A percentile compares a stretch with the other conserved stretches of the same genome.
These are phyloP conservation scores for Ustilago curta DNA, from an alignment of 1,284 basidiomycete genomes.

Conservation along the genomic window DNA sequence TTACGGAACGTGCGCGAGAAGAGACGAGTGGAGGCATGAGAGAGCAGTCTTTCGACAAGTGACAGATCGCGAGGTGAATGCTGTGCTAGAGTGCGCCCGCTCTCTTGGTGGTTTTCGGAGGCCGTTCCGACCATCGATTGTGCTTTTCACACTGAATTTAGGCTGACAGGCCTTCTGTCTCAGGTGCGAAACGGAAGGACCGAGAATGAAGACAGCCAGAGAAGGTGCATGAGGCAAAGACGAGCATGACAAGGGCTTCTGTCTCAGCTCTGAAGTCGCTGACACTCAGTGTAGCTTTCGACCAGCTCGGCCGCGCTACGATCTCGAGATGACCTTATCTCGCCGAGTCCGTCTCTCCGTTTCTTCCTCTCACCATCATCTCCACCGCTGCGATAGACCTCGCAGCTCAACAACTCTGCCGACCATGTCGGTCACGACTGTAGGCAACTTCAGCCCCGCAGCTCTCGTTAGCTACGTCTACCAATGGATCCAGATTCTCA, in stretches of 20 bases:
- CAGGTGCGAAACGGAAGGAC: neutral
- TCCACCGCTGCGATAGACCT: neutral
- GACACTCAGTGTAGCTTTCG: too few relatives aligned
- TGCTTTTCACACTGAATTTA: neutral
- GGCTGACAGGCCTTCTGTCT: neutral
- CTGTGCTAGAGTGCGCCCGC: neutral
- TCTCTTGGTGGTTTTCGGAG: neutral
- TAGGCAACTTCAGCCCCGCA: conserved; percentile 22
- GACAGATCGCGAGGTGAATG: conserved; percentile 3
- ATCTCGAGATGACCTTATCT: too few relatives aligned
- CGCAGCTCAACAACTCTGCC: neutral
- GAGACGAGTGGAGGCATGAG: conserved; percentile 21
- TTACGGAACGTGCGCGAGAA: conserved; percentile 14
- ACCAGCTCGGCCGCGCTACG: too few relatives aligned
- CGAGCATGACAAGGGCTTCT: too few relatives aligned
- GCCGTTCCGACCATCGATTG: conserved; percentile 6
- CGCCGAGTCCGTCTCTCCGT: neutral
- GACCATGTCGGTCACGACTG: conserved; percentile 28
- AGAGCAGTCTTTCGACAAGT: neutral
- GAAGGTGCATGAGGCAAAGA: too few relatives aligned
- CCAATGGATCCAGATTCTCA: conserved; percentile 60
- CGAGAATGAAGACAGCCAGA: too few relatives aligned
- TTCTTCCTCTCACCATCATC: neutral
- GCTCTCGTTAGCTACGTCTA: conserved; percentile 54
- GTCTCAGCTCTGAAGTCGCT: too few relatives aligned